Evolutionary conservation across 2,329 filamentous ascomycete genomes (phyloP).

Genomic region (Drechmeria coniospora): DNA sequence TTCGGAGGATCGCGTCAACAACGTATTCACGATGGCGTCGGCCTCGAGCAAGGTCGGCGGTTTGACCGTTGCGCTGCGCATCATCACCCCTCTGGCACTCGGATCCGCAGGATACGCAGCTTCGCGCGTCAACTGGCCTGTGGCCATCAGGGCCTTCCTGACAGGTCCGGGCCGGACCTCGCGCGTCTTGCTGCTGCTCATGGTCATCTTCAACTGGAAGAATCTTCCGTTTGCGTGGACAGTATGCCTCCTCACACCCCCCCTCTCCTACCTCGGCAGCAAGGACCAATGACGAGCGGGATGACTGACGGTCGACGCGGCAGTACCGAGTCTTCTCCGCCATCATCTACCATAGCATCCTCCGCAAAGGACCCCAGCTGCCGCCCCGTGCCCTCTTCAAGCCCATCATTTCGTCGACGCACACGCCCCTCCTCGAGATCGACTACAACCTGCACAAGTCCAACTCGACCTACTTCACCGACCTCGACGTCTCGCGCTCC

Average conservation of each 20-base stretch:
- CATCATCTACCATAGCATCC: conserved; percentile 36
- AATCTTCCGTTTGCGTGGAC: conserved; percentile 64
- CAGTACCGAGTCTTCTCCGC: conserved; percentile 44
- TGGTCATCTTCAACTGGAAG: conserved; percentile 55
- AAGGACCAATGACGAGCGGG: too few relatives aligned
- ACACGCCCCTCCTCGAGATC: conserved; percentile 58
- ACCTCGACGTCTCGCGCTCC: conserved; percentile 70
- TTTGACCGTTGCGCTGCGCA: conserved; percentile 18
- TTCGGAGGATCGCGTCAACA: too few relatives aligned
- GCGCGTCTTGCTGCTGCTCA: conserved; percentile 35
- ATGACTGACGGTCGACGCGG: not conserved
- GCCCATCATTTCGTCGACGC: conserved; percentile 50
- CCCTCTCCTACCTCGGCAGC: conserved; percentile 1
- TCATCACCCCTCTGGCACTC: conserved; percentile 25
- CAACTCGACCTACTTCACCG: conserved; percentile 74
- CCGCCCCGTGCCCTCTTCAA: conserved; percentile 55
- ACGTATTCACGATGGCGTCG: conserved; percentile 17
- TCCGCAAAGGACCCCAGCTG: conserved; percentile 31
- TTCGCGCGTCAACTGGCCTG: conserved; percentile 26
- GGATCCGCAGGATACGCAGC: conserved; percentile 31
- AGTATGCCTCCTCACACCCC: conserved; percentile 28
- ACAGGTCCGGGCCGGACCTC: conserved; percentile 38
- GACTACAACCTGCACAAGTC: conserved; percentile 80
- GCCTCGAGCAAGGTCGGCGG: conserved; percentile 16
- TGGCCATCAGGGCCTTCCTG: conserved; percentile 26